These are phyloP conservation scores for Calonectria pauciramosa DNA, from an alignment of 2,329 filamentous ascomycete species.

Conservation along the genomic window DNA sequence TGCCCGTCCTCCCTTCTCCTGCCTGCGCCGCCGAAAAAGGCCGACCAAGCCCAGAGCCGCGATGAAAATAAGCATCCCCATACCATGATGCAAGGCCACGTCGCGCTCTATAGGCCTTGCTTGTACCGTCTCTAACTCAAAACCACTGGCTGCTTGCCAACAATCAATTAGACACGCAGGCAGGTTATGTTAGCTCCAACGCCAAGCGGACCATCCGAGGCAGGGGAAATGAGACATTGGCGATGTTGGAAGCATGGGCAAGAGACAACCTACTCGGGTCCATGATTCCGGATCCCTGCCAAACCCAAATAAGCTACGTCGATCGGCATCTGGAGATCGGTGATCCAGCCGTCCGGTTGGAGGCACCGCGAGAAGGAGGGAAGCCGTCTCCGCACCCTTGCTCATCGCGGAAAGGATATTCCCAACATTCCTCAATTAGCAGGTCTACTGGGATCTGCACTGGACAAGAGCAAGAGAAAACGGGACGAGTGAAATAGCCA, in stretches of 20 bases:
- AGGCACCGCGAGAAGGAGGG: neutral
- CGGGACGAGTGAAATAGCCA: neutral
- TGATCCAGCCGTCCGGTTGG: neutral
- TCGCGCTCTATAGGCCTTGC: too few relatives aligned
- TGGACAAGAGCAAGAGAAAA: neutral
- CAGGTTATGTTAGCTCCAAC: too few relatives aligned
- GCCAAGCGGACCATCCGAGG: neutral
- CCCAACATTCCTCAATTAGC: neutral
- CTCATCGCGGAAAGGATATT: neutral
- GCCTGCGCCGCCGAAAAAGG: too few relatives aligned
- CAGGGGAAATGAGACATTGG: neutral
- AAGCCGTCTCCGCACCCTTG: neutral
- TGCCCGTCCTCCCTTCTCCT: too few relatives aligned
- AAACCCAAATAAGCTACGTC: neutral
- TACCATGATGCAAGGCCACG: too few relatives aligned
- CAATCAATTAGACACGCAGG: too few relatives aligned
- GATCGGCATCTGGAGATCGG: conserved; percentile 1
- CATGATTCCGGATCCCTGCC: neutral
- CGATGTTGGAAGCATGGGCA: neutral
- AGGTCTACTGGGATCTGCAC: neutral
- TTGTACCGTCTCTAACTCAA: too few relatives aligned
- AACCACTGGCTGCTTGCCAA: too few relatives aligned
- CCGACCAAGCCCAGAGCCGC: too few relatives aligned
- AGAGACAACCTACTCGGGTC: too few relatives aligned
- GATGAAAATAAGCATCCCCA: too few relatives aligned